Conservation (phyloP, 768 basidiomycete genomes). For the Filobasidium floriforme region DNA sequence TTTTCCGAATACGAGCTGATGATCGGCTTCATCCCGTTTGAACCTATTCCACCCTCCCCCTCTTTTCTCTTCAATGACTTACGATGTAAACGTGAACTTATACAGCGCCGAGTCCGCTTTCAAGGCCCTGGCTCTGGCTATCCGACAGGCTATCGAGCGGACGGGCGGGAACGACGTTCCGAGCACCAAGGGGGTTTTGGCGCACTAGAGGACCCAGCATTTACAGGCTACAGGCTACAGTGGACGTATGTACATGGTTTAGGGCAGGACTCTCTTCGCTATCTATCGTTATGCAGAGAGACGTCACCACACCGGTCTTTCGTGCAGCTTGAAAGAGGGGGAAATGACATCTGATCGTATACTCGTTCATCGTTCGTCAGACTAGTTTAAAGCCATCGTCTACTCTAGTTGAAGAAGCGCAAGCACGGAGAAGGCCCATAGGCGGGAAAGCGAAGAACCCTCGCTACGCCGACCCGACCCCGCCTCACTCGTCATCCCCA, state of each 20-base stretch:
- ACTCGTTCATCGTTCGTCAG: background rate
- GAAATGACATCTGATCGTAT: background rate
- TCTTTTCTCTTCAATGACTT: no score
- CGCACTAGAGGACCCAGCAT: constrained; percentile 28
- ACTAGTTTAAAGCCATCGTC: background rate
- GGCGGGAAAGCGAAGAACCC: background rate
- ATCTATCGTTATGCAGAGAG: background rate
- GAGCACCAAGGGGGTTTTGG: constrained; percentile 90
- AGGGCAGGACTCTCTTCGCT: background rate
- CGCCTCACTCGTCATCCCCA: constrained; percentile 1
- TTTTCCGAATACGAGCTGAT: constrained; percentile 1
- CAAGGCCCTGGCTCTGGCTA: constrained; percentile 92
- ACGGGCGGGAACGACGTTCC: constrained; percentile 88
- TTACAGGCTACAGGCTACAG: background rate
- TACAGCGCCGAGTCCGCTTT: constrained; percentile 90
- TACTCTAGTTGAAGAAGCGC: background rate
- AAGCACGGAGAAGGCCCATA: no score
- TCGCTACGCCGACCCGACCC: background rate
- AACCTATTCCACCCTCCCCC: no score
- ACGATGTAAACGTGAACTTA: background rate
- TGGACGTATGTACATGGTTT: background rate
- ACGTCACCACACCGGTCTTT: background rate
- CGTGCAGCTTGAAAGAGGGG: background rate
- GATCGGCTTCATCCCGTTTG: background rate
- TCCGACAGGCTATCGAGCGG: constrained; percentile 82